Conservation (phyloP, 371 early-diverging fungal genomes). For the Blyttiomyces sp. region DNA sequence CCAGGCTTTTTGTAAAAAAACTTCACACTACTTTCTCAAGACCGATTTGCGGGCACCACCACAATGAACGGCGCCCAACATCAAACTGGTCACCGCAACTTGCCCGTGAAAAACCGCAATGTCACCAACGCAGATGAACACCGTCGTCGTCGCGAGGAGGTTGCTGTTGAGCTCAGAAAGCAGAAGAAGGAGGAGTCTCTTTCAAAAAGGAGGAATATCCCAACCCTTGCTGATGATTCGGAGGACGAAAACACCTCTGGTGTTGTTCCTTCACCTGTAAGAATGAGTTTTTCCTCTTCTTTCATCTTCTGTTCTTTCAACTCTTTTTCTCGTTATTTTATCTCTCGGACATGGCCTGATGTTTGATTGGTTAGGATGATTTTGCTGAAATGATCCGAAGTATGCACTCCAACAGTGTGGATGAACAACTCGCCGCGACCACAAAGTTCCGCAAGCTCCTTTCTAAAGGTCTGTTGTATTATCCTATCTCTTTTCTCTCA, state of each 20-base stretch:
- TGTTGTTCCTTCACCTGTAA: neutral
- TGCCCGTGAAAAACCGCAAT: slow-evolving; percentile 79
- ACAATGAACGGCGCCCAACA: too few relatives aligned
- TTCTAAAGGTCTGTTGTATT: slow-evolving; percentile 66
- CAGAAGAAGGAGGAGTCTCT: slow-evolving; percentile 94
- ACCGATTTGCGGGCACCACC: too few relatives aligned
- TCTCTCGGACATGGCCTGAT: neutral
- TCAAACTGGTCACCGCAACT: too few relatives aligned
- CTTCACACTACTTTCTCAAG: too few relatives aligned
- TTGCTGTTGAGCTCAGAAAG: slow-evolving; percentile 90
- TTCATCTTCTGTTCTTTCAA: neutral
- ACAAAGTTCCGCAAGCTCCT: slow-evolving; percentile 94
- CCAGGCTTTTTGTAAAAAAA: too few relatives aligned
- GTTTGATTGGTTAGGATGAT: slow-evolving; percentile 51
- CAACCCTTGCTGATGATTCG: neutral
- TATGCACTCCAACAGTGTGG: slow-evolving; percentile 70
- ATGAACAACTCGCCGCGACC: slow-evolving; percentile 81
- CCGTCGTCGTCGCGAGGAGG: slow-evolving; percentile 89
- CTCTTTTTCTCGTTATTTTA: neutral
- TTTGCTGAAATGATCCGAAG: slow-evolving; percentile 73
- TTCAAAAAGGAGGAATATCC: slow-evolving; percentile 65
- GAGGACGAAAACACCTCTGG: neutral
- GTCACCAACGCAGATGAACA: slow-evolving; percentile 88
- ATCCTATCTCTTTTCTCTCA: too few relatives aligned
- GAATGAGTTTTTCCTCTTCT: neutral